Base-by-base conservation (phyloP, 495 filamentous ascomycete genomes). In the Penicillium canariense region DNA sequence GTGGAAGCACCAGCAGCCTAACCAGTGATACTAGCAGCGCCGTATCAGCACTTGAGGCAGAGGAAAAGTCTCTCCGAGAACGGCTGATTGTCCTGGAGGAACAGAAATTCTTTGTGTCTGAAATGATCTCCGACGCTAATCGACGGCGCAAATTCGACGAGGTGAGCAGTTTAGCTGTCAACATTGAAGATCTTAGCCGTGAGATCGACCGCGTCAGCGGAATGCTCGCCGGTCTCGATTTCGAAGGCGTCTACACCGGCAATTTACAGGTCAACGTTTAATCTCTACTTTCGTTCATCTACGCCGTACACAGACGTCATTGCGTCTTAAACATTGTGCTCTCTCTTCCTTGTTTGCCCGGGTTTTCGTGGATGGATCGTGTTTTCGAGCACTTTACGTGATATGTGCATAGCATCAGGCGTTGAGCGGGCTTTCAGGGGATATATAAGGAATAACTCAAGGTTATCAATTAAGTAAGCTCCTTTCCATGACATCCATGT, bases 31-130 rank as follows among this genome's bases (percentile, higher is more conserved):
- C 82, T 46, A 87, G 80, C 42, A 81, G 76, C 27, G 84, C 80
- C 8, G 75, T 92, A 0, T 89, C 87, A 1, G 84, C 83, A 4
- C 71, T 96, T 15, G 90, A 96, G 66, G 83, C 81, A 8, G 90
- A 95, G 62, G 95, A 98, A 65, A 96, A 92, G 60, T 84, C 90
- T 26, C 70, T 96, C 1, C 80, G 88, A 11, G 93, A 97, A 62
- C 76, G 84, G 35, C 70, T 97, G 15, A 90, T 96, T 36, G 89
- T 98, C 20, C 77, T 98, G 0, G 94, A 97, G 72, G 94, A 98
- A 66, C 94, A 98, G 70, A 84, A 84, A 65, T 97, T 96, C 65
- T 81, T 97, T 63, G 91, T 98, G 0, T 81, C 84, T 15, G 87
- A 89, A 59, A 97, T 97, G 91, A 81, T 97, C 43, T 84, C 78